Base-by-base conservation (phyloP, 768 basidiomycete species). In the Trametes cinnabarina region DNA sequence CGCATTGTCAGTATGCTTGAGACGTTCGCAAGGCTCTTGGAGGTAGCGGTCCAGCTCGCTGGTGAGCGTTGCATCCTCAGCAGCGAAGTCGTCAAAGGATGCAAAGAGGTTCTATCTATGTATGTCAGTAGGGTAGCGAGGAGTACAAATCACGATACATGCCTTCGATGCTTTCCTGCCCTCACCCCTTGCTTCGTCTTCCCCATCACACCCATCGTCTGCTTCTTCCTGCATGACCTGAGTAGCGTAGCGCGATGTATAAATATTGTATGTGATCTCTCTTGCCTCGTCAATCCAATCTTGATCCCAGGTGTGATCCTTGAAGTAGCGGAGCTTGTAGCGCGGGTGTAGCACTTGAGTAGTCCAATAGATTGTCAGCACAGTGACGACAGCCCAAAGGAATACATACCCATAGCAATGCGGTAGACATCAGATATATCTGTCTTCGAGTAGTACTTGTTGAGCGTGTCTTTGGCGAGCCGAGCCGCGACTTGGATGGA, bases 371-470 rank as follows among this genome's bases (percentile, higher is more conserved):
- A 34, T 5, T 12, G 15, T 32, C 25, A n/a, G n/a, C n/a, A n/a
- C n/a, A n/a, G n/a, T n/a, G n/a, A n/a, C n/a, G n/a, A 23, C 47
- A 41, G 22, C 1, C n/a, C n/a, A n/a, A n/a, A n/a, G n/a, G n/a
- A n/a, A n/a, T n/a, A 68, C 69, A 1, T 53, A 76, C 74, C 51
- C 68, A 74, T 75, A 0, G 71, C 69, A 47, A 76, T 73, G 1
- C 63, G 58, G 55, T 71, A 75, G 10, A 71, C 57, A 23, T 71
- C 66, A 0, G 72, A 72, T 12, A 52, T 32, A 55, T 76, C 70
- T 0, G 69, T 70, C n/a, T 62, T 28, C 20, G 52, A 48, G 58
- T 76, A 74, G 61, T 76, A 76, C 20, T 59, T 46, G 54, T 75
- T 74, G 6, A 74, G 55, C 1, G 60, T 66, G 32, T 63, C 63